phyloP scores from a whole-genome alignment of 2,329 filamentous ascomycete genomes.

The Penicillium psychrosexuale region DNA sequence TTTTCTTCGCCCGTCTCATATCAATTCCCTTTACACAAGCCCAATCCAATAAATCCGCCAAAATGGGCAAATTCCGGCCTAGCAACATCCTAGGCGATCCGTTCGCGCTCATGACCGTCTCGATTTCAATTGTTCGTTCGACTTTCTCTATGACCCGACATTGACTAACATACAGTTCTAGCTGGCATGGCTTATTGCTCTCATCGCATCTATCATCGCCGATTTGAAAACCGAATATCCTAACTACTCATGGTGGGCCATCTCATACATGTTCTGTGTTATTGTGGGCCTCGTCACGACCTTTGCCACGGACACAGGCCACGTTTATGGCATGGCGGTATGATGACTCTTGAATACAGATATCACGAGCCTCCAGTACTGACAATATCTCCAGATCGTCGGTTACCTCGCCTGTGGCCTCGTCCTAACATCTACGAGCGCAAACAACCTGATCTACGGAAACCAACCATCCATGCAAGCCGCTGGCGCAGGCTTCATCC shows the following conservation, averaged over 20 bases:
- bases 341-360: slow-evolving; percentile 24
- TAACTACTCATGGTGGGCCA: slow-evolving; percentile 88
- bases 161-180: slow-evolving; percentile 40
- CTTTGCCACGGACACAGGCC: slow-evolving; percentile 76
- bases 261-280: slow-evolving; percentile 79
- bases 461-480: slow-evolving; percentile 70
- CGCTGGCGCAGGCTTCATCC: slow-evolving; percentile 85
- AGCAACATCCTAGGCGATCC: slow-evolving; percentile 94
- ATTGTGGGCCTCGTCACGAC: slow-evolving; percentile 78
- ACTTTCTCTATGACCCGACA: slow-evolving; percentile 15
- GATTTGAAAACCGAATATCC: slow-evolving; percentile 60
- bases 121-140: slow-evolving; percentile 78
- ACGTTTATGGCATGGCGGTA: slow-evolving; percentile 87
- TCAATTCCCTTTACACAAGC: slow-evolving; percentile 17
- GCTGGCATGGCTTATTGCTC: slow-evolving; percentile 94
- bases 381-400: slow-evolving; percentile 58
- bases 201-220: slow-evolving; percentile 79
- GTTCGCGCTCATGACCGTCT: slow-evolving; percentile 90
- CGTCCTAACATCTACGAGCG: slow-evolving; percentile 78
- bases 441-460: slow-evolving; percentile 82
- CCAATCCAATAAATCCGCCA: slow-evolving; percentile 13
- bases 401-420: slow-evolving; percentile 81
- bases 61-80: slow-evolving; percentile 62
- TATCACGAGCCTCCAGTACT: slow-evolving; percentile 18
- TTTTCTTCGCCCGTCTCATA: slow-evolving; percentile 16